Conservation (phyloP, 2,329 filamentous ascomycete genomes). For the Fusarium graminum region DNA sequence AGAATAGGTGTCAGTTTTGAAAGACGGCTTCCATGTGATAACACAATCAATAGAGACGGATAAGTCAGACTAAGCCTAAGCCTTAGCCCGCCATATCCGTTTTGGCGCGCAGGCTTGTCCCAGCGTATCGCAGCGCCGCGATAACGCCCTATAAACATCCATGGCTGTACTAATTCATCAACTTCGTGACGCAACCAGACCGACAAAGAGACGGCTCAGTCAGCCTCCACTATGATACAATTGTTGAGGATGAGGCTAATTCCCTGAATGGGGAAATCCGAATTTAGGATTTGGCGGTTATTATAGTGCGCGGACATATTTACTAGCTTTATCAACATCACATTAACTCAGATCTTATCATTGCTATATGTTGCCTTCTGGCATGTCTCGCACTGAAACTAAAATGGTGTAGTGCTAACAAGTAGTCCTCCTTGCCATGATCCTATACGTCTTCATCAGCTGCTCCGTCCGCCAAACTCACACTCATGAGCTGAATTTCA, state of each 20-base stretch:
- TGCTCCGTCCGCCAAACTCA: conserved; percentile 2
- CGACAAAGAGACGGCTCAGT: conserved; percentile 11
- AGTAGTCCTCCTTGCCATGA: conserved; percentile 7
- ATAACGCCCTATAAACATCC: conserved; percentile 38
- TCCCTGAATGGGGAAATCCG: background rate
- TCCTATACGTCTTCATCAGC: conserved; percentile 23
- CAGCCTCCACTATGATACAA: background rate
- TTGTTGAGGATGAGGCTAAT: conserved; percentile 6
- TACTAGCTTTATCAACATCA: background rate
- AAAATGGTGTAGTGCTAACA: conserved; percentile 14
- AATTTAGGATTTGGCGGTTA: background rate
- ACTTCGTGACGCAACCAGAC: conserved; percentile 41
- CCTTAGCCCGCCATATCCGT: conserved; percentile 6
- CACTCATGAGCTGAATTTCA: conserved; percentile 10
- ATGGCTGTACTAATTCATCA: conserved; percentile 24
- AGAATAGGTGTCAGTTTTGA: conserved; percentile 16
- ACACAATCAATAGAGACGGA: conserved; percentile 1
- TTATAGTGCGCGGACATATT: background rate
- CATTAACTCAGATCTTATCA: no score
- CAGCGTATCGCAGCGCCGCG: conserved; percentile 39
- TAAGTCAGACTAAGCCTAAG: conserved; percentile 17
- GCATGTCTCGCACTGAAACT: conserved; percentile 28
- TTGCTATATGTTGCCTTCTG: conserved; percentile 3
- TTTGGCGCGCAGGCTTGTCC: conserved; percentile 25
- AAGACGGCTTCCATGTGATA: conserved; percentile 33